Evolutionary conservation across 2,329 filamentous ascomycete genomes (phyloP), one percentile per base, ranked within the genome.

Genomic region (Colletotrichum sp.): DNA sequence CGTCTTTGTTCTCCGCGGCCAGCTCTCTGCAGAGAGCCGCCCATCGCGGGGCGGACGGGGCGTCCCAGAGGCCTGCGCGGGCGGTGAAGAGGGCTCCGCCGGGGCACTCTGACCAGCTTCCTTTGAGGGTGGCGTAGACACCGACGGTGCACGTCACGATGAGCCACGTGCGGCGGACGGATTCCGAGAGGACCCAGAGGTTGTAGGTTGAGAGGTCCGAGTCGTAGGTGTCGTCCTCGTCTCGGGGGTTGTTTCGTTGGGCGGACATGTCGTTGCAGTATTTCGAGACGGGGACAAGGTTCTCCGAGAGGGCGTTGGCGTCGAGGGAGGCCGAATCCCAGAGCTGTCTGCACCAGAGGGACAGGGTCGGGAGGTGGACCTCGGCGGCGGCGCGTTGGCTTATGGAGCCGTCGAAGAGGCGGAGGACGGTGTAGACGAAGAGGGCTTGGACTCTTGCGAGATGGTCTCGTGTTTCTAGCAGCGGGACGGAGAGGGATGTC

Each of bases 111-210:
- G 59, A 34, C 15, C 64, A 59, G 30, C 72, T 24, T 65, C 77
- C 44, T 76, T 80, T 28, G 59, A 78, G 32, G 68, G 79, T 32
- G 30, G 76, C 55, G 44, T 80, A 81, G 5, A 78, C 70, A 13
- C 77, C 74, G 34, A 79, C 68, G 4, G 81, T 72, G n/a, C 78
- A 72, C 28, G 76, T 74, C 30, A 76, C 78, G 9, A 82, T 52
- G 26, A 80, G 69, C 78, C 81, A 83, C 1, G 81, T 82, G 12
- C 82, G 79, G 8, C 82, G 77, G n/a, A 82, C 70, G 26, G 79
- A 80, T 71, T 84, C 82, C 5, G 81, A 77, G 2, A 84, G 64
- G 24, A 84, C 79, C 82, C 82, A 84, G 6, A 81, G 78, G 36
- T 82, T 78, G 81, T 81, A 83, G 30, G 71, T 32, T 13, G 68